Base-by-base conservation (phyloP, 805 yeast species). In the Maudiozyma bulderi region DNA sequence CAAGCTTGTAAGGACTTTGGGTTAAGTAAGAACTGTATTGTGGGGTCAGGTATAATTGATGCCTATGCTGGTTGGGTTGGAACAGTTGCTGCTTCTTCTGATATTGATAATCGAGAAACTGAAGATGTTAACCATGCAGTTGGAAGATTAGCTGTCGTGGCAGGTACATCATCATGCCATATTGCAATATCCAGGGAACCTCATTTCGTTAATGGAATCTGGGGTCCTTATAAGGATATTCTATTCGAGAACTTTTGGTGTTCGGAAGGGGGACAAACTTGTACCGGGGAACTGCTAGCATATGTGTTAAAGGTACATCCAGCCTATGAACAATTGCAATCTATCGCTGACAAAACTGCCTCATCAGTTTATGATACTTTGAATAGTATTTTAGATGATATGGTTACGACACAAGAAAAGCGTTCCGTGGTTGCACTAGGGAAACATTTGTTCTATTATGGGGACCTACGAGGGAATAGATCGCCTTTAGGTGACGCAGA, bases 21-120 rank as follows among this genome's bases (percentile, higher is more conserved):
- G 9, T 74, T 93, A 53, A 77, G 93, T 8, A 76, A 84, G 26
- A 73, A 75, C 47, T 85, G 95, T 68, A 78, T 81, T 33, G 98
- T 93, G 40, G 97, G 96, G 7, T 82, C 95, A 1, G 97, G 96
- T 62, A 95, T 93, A 38, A 93, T 93, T 62, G 99, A 93, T 65
- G 97, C 98, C 6, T 93, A 93, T 63, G 95, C 98, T 4, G 99
- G 99, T 43, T 93, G 98, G 97, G 80, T 93, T 49, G 99, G 99
- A 49, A 93, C 98, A 1, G 96, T 91, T 51, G 99, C 97, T 30
- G 95, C 95, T 1, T 81, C 82, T 56, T 81, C 88, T 5, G 86
- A 84, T 11, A 28, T 29, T 8, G 75, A 76, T 50, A 73, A 73
- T 52, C 82, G 78, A 51, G 40, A 62, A 65, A 37, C 48, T 50